phyloP scores from a whole-genome alignment of 2,329 filamentous ascomycete species.

The Chalara sp. region DNA sequence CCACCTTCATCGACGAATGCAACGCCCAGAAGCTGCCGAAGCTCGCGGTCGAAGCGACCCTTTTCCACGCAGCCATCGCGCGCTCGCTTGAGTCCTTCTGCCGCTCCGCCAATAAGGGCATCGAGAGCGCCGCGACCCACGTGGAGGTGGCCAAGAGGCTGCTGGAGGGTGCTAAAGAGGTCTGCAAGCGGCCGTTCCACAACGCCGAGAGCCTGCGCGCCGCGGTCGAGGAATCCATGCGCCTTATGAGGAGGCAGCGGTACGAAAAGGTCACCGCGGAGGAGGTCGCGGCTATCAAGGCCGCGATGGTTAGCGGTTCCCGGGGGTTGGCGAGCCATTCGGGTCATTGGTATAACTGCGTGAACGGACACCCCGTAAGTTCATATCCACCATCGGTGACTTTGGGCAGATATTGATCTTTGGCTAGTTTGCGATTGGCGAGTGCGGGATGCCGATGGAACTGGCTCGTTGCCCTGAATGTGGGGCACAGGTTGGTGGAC shows the following conservation, averaged over 20 bases:
- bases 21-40: conserved; percentile 28
- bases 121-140: conserved; percentile 10
- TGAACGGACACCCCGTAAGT: conserved; percentile 38
- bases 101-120: neutral
- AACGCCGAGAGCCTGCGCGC: conserved; percentile 18
- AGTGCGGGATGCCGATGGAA: conserved; percentile 62
- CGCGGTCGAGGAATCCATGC: conserved; percentile 23
- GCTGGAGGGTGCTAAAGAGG: conserved; percentile 22
- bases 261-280: conserved; percentile 35
- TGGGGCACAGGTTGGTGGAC: conserved; percentile 47
- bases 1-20: conserved; percentile 25
- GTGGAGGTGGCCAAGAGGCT: conserved; percentile 16
- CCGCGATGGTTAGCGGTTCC: conserved; percentile 38
- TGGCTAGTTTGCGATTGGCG: conserved; percentile 49
- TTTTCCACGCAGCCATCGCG: conserved; percentile 28
- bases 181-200: conserved; percentile 29
- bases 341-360: conserved; percentile 56
- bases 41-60: conserved; percentile 28
- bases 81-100: conserved; percentile 19
- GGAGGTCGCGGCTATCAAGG: conserved; percentile 37
- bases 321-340: conserved; percentile 34
- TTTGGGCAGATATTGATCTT: neutral
- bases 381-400: neutral
- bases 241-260: conserved; percentile 27
- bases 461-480: conserved; percentile 43